A percentile compares a stretch with the other conserved stretches of the same genome.
Evolutionary conservation across 2,329 filamentous ascomycete genomes (phyloP).

Genomic region (Penicillium sp.): DNA sequence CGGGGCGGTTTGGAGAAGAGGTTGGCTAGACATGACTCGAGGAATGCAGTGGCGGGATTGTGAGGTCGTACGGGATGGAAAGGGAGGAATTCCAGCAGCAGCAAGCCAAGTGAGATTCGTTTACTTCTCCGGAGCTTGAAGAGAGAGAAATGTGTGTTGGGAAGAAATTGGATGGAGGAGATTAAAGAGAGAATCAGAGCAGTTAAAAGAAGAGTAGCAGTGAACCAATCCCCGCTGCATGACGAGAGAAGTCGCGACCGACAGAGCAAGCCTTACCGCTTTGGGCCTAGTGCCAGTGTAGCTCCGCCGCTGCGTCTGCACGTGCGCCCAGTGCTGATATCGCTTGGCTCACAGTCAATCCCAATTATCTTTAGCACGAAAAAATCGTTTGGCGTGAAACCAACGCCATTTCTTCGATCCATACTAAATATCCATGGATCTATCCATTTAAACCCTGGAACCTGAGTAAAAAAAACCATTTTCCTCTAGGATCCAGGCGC

Average conservation of each 20-base stretch:
- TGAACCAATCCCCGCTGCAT: slow-evolving; percentile 13
- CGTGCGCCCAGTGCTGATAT: slow-evolving; percentile 19
- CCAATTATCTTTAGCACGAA: background rate
- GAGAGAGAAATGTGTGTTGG: background rate
- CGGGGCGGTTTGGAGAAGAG: slow-evolving; percentile 89
- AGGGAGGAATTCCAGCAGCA: background rate
- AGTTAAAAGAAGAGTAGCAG: background rate
- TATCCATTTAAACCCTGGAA: background rate
- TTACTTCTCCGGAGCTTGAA: background rate
- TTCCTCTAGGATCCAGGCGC: no score
- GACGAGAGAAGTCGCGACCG: slow-evolving; percentile 13
- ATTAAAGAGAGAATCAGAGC: background rate
- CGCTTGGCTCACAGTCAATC: background rate
- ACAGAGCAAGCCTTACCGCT: slow-evolving; percentile 2
- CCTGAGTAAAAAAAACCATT: background rate
- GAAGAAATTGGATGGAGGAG: background rate
- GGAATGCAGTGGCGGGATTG: background rate
- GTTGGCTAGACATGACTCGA: slow-evolving; percentile 83
- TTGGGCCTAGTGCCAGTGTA: slow-evolving; percentile 17
- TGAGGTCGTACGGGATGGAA: background rate
- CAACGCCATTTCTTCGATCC: background rate
- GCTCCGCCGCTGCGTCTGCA: slow-evolving; percentile 13
- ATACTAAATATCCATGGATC: background rate
- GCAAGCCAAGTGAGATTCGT: background rate
- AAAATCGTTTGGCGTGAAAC: background rate